Base-by-base conservation (phyloP, 208 protist species). In the Acanthamoeba culbertsoni region DNA sequence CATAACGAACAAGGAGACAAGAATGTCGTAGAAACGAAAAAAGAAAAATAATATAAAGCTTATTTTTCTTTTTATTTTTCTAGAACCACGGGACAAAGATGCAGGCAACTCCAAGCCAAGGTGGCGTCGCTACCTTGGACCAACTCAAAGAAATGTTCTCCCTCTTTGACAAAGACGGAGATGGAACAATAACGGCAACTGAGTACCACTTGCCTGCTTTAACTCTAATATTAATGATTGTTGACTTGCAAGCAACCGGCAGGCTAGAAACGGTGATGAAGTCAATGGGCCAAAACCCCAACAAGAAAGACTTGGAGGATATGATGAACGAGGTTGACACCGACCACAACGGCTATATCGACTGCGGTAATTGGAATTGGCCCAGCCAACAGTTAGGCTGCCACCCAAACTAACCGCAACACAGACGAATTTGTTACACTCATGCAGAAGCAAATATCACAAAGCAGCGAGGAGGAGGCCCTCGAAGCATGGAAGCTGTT, bases 261-360 rank as follows among this genome's bases (percentile, higher is more conserved):
- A 79, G 71, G 79, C 31, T 88, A 16, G 79, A 63, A 33, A 16
- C 7, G 31, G 79, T 88, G 0, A 88, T 88, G 79, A 63, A 63
- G 79, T 88, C 79, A 42, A 65, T 88, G 79, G 79, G 79, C 23
- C 79, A 88, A 35, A 63, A 88, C 46, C 79, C 79, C 40, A 88
- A 55, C 31, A 63, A 88, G 33, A 62, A 97, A 35, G 98, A 99
- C 92, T 95, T 99, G 33, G 94, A 98, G 84, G 96, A 97, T 55
- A 99, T 99, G 97, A 98, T 99, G 82, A 97, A 97, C 46, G 98
- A 99, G 90, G 98, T 99, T 0, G 99, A 99, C 96, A 95, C 99
- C 26, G 99, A 99, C 93, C 98, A 98, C 46, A 99, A 99, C 96
- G 99, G 99, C 48, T 98, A 98, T 33, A 99, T 99, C 84, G 98